Percentiles rank a stretch among this genome's conserved stretches.
These are phyloP conservation scores for Lagenaria siceraria DNA, from an alignment of 306 rosid genomes.

Conservation along the genomic window DNA sequence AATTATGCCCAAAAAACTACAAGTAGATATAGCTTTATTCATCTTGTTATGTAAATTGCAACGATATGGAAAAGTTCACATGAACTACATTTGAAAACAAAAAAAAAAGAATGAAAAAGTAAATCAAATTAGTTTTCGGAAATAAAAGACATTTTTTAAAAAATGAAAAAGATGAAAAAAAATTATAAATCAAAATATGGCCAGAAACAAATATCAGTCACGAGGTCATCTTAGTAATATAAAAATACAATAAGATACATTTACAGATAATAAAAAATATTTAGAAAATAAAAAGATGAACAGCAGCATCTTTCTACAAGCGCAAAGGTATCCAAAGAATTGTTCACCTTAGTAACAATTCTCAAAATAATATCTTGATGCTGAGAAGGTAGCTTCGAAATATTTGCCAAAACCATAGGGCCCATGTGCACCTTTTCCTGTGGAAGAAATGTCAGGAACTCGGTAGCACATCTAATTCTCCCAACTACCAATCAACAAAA, in stretches of 20 bases:
- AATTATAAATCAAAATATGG: neutral
- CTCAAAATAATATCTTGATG: constrained; percentile 89
- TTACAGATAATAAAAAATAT: neutral
- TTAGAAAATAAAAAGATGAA: neutral
- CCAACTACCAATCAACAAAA: constrained; percentile 1
- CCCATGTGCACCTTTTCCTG: constrained; percentile 78
- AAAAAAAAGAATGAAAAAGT: neutral
- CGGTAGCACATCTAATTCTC: constrained; percentile 12
- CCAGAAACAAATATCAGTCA: neutral
- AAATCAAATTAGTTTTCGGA: neutral
- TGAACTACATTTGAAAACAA: neutral
- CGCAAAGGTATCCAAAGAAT: neutral
- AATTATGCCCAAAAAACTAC: neutral
- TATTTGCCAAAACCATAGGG: constrained; percentile 54
- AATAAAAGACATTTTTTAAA: neutral
- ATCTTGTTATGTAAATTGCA: neutral
- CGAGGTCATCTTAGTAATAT: neutral
- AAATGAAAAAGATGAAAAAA: neutral
- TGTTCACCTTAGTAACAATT: constrained; percentile 52
- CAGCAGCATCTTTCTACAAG: neutral
- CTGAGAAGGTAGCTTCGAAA: constrained; percentile 76
- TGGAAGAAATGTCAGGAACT: constrained; percentile 9
- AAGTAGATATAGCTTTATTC: neutral
- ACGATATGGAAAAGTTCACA: neutral
- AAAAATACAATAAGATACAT: neutral